Evolutionary conservation across 2,329 filamentous ascomycete species (phyloP), one percentile per base, ranked within the genome.

Genomic region (Phaeosphaeriaceae sp.): DNA sequence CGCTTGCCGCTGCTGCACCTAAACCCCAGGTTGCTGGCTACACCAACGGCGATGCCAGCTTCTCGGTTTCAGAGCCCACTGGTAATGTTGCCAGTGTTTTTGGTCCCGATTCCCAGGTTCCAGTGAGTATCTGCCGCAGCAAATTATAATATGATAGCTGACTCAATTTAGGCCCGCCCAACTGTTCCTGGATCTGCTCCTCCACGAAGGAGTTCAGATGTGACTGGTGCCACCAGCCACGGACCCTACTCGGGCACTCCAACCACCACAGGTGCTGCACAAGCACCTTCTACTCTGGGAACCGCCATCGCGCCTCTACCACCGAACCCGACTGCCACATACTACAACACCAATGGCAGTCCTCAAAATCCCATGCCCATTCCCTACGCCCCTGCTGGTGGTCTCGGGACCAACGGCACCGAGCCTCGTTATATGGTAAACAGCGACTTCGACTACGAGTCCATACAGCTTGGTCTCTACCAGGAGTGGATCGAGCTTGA

Each of bases 401-500:
- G 92, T 13, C 77, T 90, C 1, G 91, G 91, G 2, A 93, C 91
- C 45, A 93, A 94, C 59, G 91, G 91, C n/a, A 86, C 87, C 0
- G 83, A 84, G 45, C 91, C 91, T 1, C 86, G 92, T 1, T 94
- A 94, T 76, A 87, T 89, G 60, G 88, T 91, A 0, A 84, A 91
- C 68, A 91, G 89, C 62, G 92, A 96, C 70, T 95, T 93, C 71
- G 92, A 95, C 76, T 95, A 89, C 73, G 84, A 94, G 73, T 93
- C 90, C 0, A 83, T 95, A 27, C 85, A 88, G 0, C 81, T 95
- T 13, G 90, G 85, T 13, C 81, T 94, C 0, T 93, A 94, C 72
- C 89, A 93, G 68, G 91, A 95, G 77, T 95, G 87, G 85, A 92
- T 94, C 53, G 91, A 95, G 78, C 83, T 95, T 1, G 92, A 95